Percentiles rank a stretch among this genome's conserved stretches.
Evolutionary conservation across 208 protist genomes (phyloP).

Genomic region (Acanthamoeba divionensis): DNA sequence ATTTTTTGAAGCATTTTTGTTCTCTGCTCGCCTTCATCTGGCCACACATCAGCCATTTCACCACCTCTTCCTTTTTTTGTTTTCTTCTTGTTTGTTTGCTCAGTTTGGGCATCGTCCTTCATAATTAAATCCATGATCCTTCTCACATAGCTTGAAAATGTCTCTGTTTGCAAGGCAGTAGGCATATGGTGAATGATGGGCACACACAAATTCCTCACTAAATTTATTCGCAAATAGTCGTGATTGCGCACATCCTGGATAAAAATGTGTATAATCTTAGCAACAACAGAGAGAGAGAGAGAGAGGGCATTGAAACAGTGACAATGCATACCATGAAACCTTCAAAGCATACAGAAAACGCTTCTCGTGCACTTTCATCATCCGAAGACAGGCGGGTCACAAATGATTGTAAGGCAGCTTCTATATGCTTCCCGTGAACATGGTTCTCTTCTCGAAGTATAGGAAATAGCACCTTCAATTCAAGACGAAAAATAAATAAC

Average conservation of each 20-base stretch:
- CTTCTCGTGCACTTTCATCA: background rate
- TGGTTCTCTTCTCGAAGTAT: conserved; percentile 63
- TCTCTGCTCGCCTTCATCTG: conserved; percentile 47
- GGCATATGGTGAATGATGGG: conserved; percentile 42
- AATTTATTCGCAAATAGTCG: conserved; percentile 9
- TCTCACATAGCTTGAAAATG: background rate
- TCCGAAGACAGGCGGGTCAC: conserved; percentile 6
- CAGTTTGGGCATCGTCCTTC: conserved; percentile 18
- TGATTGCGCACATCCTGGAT: conserved; percentile 15
- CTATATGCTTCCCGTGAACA: conserved; percentile 35
- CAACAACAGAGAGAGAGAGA: background rate
- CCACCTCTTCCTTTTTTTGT: background rate
- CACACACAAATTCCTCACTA: conserved; percentile 34
- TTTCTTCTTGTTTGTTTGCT: background rate
- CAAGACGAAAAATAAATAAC: background rate
- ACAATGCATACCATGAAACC: background rate
- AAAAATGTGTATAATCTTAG: background rate
- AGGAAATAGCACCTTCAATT: conserved; percentile 56
- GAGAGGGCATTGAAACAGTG: background rate
- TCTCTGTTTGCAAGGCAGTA: background rate
- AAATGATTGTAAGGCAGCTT: conserved; percentile 13
- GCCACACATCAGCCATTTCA: conserved; percentile 5
- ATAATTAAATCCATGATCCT: conserved; percentile 54
- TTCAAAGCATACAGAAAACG: conserved; percentile 60
- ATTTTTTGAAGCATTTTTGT: conserved; percentile 66